phyloP scores from a whole-genome alignment of 306 rosid genomes.

The Gleditsia sinensis region DNA sequence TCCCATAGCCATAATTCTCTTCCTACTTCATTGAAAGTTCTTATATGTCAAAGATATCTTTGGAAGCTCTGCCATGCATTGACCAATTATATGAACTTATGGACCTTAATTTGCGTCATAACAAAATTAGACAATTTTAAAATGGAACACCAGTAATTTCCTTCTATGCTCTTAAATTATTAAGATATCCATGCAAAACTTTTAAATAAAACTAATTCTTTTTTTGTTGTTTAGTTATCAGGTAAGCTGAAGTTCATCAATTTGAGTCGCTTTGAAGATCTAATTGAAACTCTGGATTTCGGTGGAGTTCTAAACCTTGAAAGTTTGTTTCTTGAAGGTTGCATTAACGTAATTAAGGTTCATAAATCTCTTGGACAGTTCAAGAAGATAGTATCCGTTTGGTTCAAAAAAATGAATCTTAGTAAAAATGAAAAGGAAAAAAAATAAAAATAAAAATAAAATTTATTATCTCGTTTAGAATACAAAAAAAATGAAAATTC shows the following conservation, averaged over 20 bases:
- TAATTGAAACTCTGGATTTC: neutral
- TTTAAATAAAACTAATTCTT: no score
- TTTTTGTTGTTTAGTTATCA: neutral
- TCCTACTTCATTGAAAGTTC: neutral
- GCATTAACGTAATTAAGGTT: neutral
- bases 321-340: neutral
- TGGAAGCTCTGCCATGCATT: no score
- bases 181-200: neutral
- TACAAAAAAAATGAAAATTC: no score
- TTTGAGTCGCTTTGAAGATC: neutral
- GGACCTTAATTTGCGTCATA: no score
- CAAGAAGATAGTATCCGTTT: neutral
- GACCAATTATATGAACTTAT: no score
- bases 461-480: no score
- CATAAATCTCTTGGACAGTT: neutral
- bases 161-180: neutral
- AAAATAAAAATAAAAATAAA: no score
- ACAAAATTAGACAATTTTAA: no score
- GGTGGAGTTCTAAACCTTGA: neutral
- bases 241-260: neutral
- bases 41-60: no score
- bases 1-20: neutral
- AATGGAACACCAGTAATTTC: neutral
- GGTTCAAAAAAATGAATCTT: no score
- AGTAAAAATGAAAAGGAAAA: no score